phyloP scores from a whole-genome alignment of 257 asterid species.

The Salvia hispanica region DNA sequence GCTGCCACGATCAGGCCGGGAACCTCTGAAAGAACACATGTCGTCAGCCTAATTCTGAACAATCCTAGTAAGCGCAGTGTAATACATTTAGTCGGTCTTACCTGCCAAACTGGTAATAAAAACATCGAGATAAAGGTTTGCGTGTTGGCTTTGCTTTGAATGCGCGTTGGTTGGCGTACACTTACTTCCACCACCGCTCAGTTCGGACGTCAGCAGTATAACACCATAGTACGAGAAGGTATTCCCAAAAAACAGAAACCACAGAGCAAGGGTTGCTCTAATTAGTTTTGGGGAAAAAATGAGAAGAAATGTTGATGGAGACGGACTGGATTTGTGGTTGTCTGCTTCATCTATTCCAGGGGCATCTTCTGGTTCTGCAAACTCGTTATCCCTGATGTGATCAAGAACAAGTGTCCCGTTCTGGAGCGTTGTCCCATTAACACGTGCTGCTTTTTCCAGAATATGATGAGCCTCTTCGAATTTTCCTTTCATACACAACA shows the following conservation, averaged over 20 bases:
- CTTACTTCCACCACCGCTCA: slow-evolving; percentile 55
- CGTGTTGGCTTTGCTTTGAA: slow-evolving; percentile 25
- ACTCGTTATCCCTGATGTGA: slow-evolving; percentile 27
- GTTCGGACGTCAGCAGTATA: slow-evolving; percentile 73
- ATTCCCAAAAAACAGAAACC: slow-evolving; percentile 67
- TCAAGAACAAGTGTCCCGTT: slow-evolving; percentile 42
- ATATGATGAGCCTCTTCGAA: slow-evolving; percentile 45
- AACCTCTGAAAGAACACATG: slow-evolving; percentile 56
- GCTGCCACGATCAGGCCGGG: slow-evolving; percentile 72
- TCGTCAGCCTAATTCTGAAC: slow-evolving; percentile 8
- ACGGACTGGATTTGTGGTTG: slow-evolving; percentile 29
- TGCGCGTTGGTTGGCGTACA: slow-evolving; percentile 38
- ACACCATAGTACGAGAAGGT: slow-evolving; percentile 71
- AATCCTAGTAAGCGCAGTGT: no score
- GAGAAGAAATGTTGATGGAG: slow-evolving; percentile 43
- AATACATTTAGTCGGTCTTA: no score
- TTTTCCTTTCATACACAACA: slow-evolving; percentile 49
- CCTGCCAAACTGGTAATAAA: slow-evolving; percentile 78
- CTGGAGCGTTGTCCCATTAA: slow-evolving; percentile 44
- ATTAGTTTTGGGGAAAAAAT: slow-evolving; percentile 52
- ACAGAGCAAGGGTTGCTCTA: slow-evolving; percentile 56
- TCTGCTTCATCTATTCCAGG: slow-evolving; percentile 13
- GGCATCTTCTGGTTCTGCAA: slow-evolving; percentile 32
- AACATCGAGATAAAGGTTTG: slow-evolving; percentile 59
- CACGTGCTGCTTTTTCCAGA: slow-evolving; percentile 45